Percentiles rank a stretch among this genome's conserved stretches.
phyloP scores from a whole-genome alignment of 1,139 yeast species.

The Kodamaea ohmeri region DNA sequence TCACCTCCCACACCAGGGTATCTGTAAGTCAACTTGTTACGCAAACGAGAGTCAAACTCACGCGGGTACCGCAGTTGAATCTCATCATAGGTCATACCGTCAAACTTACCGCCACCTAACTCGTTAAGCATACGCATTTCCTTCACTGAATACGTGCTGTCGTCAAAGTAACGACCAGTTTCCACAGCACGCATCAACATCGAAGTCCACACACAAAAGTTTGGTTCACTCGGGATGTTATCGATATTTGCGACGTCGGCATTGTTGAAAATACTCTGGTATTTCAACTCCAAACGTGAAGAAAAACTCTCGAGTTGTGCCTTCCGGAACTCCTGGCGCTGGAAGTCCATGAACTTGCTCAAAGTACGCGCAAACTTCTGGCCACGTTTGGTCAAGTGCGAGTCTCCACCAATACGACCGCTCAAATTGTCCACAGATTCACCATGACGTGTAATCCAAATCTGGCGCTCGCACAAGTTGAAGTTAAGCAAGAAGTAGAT shows the following conservation, averaged over 20 bases:
- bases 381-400: constrained; percentile 78
- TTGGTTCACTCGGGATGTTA: constrained; percentile 55
- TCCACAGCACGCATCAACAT: constrained; percentile 78
- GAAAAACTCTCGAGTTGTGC: constrained; percentile 57
- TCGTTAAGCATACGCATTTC: constrained; percentile 94
- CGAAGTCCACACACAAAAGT: constrained; percentile 91
- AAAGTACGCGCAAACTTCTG: constrained; percentile 67
- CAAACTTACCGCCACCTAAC: constrained; percentile 87
- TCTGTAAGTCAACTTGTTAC: constrained; percentile 76
- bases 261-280: constrained; percentile 31
- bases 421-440: constrained; percentile 80
- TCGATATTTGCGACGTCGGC: constrained; percentile 26
- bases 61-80: constrained; percentile 68
- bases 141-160: constrained; percentile 71
- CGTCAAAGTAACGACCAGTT: constrained; percentile 73
- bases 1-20: constrained; percentile 99
- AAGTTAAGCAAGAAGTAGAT: constrained; percentile 87
- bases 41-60: constrained; percentile 74
- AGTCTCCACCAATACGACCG: constrained; percentile 93
- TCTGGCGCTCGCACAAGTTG: constrained; percentile 85
- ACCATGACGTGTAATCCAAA: constrained; percentile 95
- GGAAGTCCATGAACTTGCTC: constrained; percentile 68
- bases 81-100: constrained; percentile 57
- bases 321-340: constrained; percentile 66
- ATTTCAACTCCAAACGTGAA: constrained; percentile 41